Evolutionary conservation across 1,139 yeast genomes (phyloP).

Genomic region (Yamadazyma mexicana): DNA sequence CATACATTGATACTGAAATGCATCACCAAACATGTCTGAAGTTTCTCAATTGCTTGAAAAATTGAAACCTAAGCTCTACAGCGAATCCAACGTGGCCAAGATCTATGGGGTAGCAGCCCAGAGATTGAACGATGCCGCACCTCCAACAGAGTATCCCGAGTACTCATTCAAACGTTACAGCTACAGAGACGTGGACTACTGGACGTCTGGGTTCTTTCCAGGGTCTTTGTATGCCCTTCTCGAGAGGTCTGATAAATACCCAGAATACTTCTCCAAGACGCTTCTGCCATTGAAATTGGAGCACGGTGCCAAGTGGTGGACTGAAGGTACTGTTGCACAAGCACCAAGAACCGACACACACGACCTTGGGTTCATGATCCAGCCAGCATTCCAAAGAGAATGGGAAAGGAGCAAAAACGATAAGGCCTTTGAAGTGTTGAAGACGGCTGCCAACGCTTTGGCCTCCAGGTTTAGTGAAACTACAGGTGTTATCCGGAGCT

Average conservation of each 20-base stretch:
- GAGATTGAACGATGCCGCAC: conserved; percentile 7
- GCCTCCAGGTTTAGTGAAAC: conserved; percentile 21
- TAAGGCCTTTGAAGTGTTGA: conserved; percentile 18
- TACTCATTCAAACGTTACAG: conserved; percentile 15
- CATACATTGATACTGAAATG: too few species aligned
- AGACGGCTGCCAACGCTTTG: conserved; percentile 24
- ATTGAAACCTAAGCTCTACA: conserved; percentile 11
- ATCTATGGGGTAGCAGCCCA: conserved; percentile 16
- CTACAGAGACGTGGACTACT: conserved; percentile 20
- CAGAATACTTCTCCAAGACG: conserved; percentile 11
- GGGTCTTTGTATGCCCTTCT: conserved; percentile 21
- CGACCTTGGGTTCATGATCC: conserved; percentile 25
- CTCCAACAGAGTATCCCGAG: conserved; percentile 15
- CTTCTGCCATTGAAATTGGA: conserved; percentile 17
- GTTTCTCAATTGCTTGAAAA: conserved; percentile 1
- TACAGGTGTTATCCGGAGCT: conserved; percentile 24
- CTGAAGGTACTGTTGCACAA: conserved; percentile 18
- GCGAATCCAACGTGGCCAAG: conserved; percentile 14
- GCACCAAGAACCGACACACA: conserved; percentile 24
- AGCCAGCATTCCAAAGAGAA: conserved; percentile 23
- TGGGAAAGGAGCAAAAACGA: conserved; percentile 15
- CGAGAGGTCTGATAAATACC: conserved; percentile 19
- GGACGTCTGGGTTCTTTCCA: conserved; percentile 29
- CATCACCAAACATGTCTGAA: background rate
- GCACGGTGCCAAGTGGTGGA: conserved; percentile 22